Percentiles rank a stretch among this genome's conserved stretches.
phyloP scores from a whole-genome alignment of 352 stramenopile genomes.

The Aphanomyces cochlioides region DNA sequence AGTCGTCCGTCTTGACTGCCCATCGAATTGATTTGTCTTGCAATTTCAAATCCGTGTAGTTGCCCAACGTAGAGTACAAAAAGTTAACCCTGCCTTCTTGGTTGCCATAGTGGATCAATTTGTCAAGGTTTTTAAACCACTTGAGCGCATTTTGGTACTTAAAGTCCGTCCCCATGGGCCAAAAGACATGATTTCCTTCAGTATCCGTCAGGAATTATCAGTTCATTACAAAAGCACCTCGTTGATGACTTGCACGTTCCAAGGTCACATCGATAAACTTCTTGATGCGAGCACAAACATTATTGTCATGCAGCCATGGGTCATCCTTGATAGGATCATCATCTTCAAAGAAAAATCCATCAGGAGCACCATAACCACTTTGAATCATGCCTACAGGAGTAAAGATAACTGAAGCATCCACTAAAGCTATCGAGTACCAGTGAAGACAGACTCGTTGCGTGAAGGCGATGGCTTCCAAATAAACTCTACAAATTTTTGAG shows the following conservation, averaged over 20 bases:
- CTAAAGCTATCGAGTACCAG: conserved; percentile 61
- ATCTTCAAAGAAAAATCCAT: conserved; percentile 70
- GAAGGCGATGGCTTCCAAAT: conserved; percentile 92
- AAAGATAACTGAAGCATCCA: not conserved
- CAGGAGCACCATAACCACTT: conserved; percentile 69
- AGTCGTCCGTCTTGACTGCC: conserved; percentile 93
- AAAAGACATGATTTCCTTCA: conserved; percentile 69
- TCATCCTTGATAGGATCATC: conserved; percentile 86
- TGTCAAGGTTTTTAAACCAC: conserved; percentile 96
- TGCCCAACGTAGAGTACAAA: conserved; percentile 94
- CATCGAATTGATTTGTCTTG: conserved; percentile 65
- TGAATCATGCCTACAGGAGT: conserved; percentile 69
- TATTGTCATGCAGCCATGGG: conserved; percentile 78
- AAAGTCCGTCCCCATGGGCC: conserved; percentile 95
- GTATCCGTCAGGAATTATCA: conserved; percentile 44
- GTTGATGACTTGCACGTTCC: conserved; percentile 64
- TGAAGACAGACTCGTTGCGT: conserved; percentile 50
- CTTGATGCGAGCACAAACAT: conserved; percentile 83
- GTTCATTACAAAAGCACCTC: conserved; percentile 37
- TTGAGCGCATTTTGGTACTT: conserved; percentile 83
- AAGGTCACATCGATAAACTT: conserved; percentile 74
- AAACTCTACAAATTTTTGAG: conserved; percentile 77
- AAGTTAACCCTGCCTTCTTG: conserved; percentile 88
- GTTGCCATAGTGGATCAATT: conserved; percentile 94
- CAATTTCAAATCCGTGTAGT: conserved; percentile 94